Conservation (phyloP, 805 yeast genomes). For the Candida tammaniensis region DNA sequence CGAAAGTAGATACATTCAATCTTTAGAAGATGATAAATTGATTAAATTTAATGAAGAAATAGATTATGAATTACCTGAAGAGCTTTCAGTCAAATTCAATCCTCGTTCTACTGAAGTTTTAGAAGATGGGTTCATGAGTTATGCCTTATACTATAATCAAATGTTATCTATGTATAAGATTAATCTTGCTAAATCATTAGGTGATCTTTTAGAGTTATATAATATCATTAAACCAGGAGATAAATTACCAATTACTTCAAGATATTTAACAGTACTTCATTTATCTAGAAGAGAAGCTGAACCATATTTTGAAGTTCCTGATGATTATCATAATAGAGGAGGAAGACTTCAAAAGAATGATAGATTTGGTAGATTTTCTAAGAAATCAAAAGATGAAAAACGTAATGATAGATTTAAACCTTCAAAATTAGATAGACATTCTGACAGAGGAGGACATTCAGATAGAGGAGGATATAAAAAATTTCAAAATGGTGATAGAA, state of each 20-base stretch:
- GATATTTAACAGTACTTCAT: constrained; percentile 5
- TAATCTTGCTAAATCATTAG: constrained; percentile 1
- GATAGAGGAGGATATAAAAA: neutral
- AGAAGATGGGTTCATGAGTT: constrained; percentile 9
- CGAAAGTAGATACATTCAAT: constrained; percentile 55
- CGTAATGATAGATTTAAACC: constrained; percentile 5
- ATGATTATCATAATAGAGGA: constrained; percentile 4
- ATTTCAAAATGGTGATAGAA: neutral
- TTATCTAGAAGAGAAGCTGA: constrained; percentile 10
- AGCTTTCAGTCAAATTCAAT: constrained; percentile 20
- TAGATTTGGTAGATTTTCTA: constrained; percentile 12
- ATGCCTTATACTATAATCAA: constrained; percentile 25
- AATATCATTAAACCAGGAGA: constrained; percentile 7
- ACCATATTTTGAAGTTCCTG: constrained; percentile 10
- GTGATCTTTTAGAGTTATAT: constrained; percentile 7
- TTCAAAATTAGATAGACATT: constrained; percentile 3
- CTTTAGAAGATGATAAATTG: constrained; percentile 48
- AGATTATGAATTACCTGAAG: constrained; percentile 37
- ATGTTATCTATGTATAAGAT: constrained; percentile 20
- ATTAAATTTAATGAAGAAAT: constrained; percentile 49
- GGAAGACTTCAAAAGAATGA: constrained; percentile 3
- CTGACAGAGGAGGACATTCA: constrained; percentile 2
- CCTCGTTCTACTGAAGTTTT: constrained; percentile 10
- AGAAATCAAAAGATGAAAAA: too few relatives aligned
- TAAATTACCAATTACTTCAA: constrained; percentile 6